These are phyloP conservation scores for Penicillium sclerotigenum DNA, from an alignment of 2,329 filamentous ascomycete species.

Conservation along the genomic window DNA sequence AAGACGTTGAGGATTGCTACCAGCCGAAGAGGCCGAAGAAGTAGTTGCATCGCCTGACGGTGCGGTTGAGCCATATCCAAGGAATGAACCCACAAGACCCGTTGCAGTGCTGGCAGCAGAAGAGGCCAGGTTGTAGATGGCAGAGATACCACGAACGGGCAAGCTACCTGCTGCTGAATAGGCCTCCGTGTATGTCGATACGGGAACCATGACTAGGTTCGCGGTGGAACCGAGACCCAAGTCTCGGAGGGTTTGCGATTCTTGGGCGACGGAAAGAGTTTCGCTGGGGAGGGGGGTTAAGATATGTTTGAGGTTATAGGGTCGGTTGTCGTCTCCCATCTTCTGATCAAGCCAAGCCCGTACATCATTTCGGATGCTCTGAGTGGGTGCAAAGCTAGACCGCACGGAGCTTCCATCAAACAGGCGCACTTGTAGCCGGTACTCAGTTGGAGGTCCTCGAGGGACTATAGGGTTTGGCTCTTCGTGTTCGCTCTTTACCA, in stretches of 20 bases:
- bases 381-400: constrained; percentile 62
- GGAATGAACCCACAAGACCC: constrained; percentile 43
- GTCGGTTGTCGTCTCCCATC: constrained; percentile 55
- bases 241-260: constrained; percentile 63
- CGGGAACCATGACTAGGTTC: constrained; percentile 76
- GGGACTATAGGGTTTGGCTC: constrained; percentile 15
- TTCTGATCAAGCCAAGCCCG: constrained; percentile 72
- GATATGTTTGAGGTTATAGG: constrained; percentile 82
- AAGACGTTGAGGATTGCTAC: constrained; percentile 13
- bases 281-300: constrained; percentile 73
- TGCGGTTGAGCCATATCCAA: constrained; percentile 40
- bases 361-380: constrained; percentile 64
- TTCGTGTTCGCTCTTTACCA: constrained; percentile 5
- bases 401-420: constrained; percentile 81
- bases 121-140: constrained; percentile 43
- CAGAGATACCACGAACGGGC: constrained; percentile 42
- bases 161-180: constrained; percentile 47
- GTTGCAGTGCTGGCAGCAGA: constrained; percentile 44
- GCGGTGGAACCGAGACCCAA: constrained; percentile 74
- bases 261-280: constrained; percentile 71
- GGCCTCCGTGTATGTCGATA: constrained; percentile 59
- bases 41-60: constrained; percentile 14
- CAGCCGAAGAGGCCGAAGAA: constrained; percentile 3
- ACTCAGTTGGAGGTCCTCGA: constrained; percentile 35
- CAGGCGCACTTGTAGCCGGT: constrained; percentile 72